phyloP scores from a whole-genome alignment of 345 rosid genomes.

The Sapria himalayana region DNA sequence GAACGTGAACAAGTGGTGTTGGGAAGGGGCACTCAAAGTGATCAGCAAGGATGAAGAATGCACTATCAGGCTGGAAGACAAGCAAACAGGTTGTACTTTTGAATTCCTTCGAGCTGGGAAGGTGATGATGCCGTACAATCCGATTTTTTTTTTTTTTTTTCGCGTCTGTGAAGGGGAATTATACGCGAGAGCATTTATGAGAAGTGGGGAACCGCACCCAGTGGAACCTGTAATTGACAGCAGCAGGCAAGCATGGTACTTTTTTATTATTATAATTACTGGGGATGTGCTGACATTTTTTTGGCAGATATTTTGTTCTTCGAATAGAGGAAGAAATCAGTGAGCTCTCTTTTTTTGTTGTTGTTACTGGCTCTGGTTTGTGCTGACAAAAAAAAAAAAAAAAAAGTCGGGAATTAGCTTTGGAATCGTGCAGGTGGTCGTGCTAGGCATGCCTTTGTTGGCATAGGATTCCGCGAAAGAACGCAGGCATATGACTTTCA shows the following conservation, averaged over 20 bases:
- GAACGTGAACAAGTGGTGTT: constrained; percentile 97
- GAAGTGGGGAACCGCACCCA: constrained; percentile 84
- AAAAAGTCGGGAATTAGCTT: too few relatives aligned
- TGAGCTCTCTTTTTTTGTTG: constrained; percentile 15
- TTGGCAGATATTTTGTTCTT: constrained; percentile 95
- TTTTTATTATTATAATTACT: constrained; percentile 3
- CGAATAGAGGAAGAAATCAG: constrained; percentile 94
- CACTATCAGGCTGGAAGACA: constrained; percentile 88
- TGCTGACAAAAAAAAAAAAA: too few relatives aligned
- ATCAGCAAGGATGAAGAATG: constrained; percentile 91
- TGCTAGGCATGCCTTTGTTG: constrained; percentile 83
- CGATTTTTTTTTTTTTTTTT: too few relatives aligned
- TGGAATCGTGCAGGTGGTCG: constrained; percentile 56
- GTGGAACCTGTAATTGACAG: constrained; percentile 96
- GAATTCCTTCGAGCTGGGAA: constrained; percentile 8
- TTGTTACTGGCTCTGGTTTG: constrained; percentile 6
- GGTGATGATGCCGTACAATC: too few relatives aligned
- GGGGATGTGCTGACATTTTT: constrained; percentile 5
- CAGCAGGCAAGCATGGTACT: constrained; percentile 35
- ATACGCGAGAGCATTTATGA: constrained; percentile 84
- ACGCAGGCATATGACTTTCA: constrained; percentile 96
- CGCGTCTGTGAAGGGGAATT: constrained; percentile 54
- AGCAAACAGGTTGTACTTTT: constrained; percentile 31
- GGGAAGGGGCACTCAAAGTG: constrained; percentile 86
- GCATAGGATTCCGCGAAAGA: constrained; percentile 95